Conservation (phyloP, 306 rosid genomes). For the Cotoneaster glaucophyllus region DNA sequence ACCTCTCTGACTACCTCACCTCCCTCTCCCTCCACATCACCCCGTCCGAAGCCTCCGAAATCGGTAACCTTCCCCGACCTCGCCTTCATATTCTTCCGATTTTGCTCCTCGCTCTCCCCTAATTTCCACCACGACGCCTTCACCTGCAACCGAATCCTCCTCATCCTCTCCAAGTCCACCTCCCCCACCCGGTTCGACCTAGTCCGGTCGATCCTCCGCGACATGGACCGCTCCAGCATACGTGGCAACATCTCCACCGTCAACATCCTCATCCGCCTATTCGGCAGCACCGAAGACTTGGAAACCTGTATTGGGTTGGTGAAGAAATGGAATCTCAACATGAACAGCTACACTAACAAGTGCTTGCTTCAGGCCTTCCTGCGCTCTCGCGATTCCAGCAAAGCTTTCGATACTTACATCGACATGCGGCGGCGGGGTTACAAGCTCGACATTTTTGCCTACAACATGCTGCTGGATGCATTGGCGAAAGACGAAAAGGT, state of each 20-base stretch:
- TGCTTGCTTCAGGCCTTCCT: constrained; percentile 86
- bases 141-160: constrained; percentile 73
- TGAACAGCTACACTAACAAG: constrained; percentile 73
- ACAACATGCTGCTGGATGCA: constrained; percentile 47
- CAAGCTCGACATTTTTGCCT: too few species aligned
- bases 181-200: constrained; percentile 37
- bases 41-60: constrained; percentile 68
- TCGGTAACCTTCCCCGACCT: constrained; percentile 55
- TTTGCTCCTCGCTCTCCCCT: constrained; percentile 61
- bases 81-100: constrained; percentile 64
- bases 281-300: constrained; percentile 47
- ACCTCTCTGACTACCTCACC: constrained; percentile 59
- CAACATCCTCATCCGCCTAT: constrained; percentile 62
- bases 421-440: constrained; percentile 14
- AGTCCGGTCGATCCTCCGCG: constrained; percentile 38
- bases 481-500: constrained; percentile 74
- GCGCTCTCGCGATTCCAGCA: constrained; percentile 41
- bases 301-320: constrained; percentile 48
- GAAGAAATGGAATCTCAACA: constrained; percentile 63
- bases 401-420: constrained; percentile 51
- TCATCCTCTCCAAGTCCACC: constrained; percentile 69
- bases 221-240: constrained; percentile 44
- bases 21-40: constrained; percentile 65
- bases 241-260: constrained; percentile 77
- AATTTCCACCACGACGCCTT: constrained; percentile 63